phyloP scores from a whole-genome alignment of 169 alveolate genomes.

The Eimeria sp. region DNA sequence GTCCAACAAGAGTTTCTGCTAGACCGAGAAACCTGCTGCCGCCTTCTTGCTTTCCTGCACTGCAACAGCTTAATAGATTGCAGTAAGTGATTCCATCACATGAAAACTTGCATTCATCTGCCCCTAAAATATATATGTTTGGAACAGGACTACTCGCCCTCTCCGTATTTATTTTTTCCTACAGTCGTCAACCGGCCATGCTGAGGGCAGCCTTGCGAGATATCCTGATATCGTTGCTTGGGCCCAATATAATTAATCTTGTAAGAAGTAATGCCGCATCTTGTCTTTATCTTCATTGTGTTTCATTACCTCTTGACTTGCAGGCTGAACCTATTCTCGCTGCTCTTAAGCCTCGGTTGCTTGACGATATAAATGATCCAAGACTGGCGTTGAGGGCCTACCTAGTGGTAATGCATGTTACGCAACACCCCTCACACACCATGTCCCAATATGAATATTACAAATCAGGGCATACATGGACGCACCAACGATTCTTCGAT shows the following conservation, averaged over 20 bases:
- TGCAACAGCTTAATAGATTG: slow-evolving; percentile 69
- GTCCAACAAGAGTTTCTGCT: slow-evolving; percentile 46
- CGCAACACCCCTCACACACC: not conserved
- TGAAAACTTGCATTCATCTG: not conserved
- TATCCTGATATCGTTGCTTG: slow-evolving; percentile 47
- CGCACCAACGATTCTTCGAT: slow-evolving; percentile 57
- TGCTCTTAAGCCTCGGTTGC: slow-evolving; percentile 67
- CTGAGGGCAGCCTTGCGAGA: slow-evolving; percentile 64
- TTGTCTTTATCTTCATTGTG: not conserved
- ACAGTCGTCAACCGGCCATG: slow-evolving; percentile 54
- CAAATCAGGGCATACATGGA: slow-evolving; percentile 54
- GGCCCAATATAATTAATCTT: slow-evolving; percentile 45
- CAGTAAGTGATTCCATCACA: not conserved
- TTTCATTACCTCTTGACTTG: not conserved
- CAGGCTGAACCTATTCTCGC: slow-evolving; percentile 77
- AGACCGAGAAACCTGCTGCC: slow-evolving; percentile 67
- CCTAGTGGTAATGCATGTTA: slow-evolving; percentile 21
- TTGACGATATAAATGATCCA: slow-evolving; percentile 70
- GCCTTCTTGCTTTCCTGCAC: slow-evolving; percentile 58
- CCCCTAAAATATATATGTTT: not conserved
- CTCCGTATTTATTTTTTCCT: slow-evolving; percentile 63
- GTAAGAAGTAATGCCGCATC: not conserved
- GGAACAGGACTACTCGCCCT: slow-evolving; percentile 70
- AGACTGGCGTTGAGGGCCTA: slow-evolving; percentile 57
- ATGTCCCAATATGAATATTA: not conserved